phyloP scores from a whole-genome alignment of 352 stramenopile genomes.

The Chrysophaeum taylorii region DNA sequence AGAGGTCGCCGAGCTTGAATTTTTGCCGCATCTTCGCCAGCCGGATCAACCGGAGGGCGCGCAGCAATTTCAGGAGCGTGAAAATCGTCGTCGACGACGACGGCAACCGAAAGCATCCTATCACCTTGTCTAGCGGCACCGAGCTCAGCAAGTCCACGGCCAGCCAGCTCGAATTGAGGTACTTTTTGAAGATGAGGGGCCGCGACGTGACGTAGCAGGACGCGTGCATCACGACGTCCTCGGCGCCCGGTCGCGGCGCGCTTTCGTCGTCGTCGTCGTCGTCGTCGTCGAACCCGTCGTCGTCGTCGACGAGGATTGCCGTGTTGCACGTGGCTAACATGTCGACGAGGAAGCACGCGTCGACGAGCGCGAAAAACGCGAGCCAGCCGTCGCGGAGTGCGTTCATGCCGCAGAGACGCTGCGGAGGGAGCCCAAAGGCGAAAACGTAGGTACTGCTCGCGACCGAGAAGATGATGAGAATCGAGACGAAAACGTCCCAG shows the following conservation, averaged over 20 bases:
- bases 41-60: slow-evolving; percentile 14
- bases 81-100: too few species aligned
- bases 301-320: not conserved
- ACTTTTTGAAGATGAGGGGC: too few species aligned
- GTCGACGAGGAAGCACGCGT: not conserved
- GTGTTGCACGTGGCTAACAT: not conserved
- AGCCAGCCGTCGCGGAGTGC: not conserved
- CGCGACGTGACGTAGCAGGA: too few species aligned
- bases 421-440: not conserved
- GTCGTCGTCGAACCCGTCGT: not conserved
- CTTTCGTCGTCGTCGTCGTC: too few species aligned
- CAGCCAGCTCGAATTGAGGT: slow-evolving; percentile 20
- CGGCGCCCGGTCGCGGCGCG: too few species aligned
- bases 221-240: too few species aligned
- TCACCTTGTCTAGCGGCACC: slow-evolving; percentile 24
- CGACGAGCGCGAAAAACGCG: not conserved
- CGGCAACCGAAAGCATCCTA: too few species aligned
- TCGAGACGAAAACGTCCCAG: not conserved
- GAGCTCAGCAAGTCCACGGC: slow-evolving; percentile 22
- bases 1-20: not conserved
- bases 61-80: slow-evolving; percentile 16
- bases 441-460: not conserved
- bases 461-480: not conserved
- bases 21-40: slow-evolving; percentile 19
- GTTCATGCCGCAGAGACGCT: not conserved